Evolutionary conservation across 2,329 filamentous ascomycete genomes (phyloP), one percentile per base, ranked within the genome.

Genomic region (Ophiostoma fasciatum): DNA sequence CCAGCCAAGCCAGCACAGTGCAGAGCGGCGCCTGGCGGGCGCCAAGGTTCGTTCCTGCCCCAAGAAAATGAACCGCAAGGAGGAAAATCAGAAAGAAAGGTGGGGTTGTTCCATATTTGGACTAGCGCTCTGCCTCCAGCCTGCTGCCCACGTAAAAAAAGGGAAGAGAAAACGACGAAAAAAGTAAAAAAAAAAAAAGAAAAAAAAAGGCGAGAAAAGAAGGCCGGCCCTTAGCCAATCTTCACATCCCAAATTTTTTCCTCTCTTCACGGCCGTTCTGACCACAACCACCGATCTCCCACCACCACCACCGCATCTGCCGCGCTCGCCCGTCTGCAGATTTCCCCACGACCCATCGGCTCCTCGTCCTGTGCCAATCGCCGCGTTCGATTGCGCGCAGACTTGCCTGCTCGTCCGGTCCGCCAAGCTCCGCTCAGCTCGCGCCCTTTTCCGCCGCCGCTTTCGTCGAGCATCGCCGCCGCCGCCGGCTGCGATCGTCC

Each of bases 191-290:
- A 28, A 34, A 47, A 49, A 50, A 54, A 55, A 54, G 56, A 58
- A 55, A 54, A 57, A 58, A 56, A 52, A n/a, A n/a, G n/a, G n/a
- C n/a, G 13, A 37, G 36, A 41, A 48, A 46, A 45, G 43, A 42
- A 42, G 37, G 28, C 30, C 43, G 40, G 40, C 39, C 45, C 48
- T 41, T 42, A 32, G 33, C 37, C 39, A 39, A 41, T 40, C 39
- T 28, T 23, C 29, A 42, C 32, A 40, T 38, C 28, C 37, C 36
- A 40, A 41, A 42, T 29, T 45, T 44, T 45, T 43, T 36, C 33
- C 28, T 29, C 18, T 35, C 36, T 26, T 31, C 19, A 28, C 30
- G 14, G 26, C 17, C 23, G 17, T 13, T 10, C 19, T 13, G 10
- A 32, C 34, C 14, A 32, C 22, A 28, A 26, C n/a, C 19, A 28